Percentiles rank a stretch among this genome's conserved stretches.
phyloP scores from a whole-genome alignment of 2,329 filamentous ascomycete genomes.

The Fusarium tupiense region DNA sequence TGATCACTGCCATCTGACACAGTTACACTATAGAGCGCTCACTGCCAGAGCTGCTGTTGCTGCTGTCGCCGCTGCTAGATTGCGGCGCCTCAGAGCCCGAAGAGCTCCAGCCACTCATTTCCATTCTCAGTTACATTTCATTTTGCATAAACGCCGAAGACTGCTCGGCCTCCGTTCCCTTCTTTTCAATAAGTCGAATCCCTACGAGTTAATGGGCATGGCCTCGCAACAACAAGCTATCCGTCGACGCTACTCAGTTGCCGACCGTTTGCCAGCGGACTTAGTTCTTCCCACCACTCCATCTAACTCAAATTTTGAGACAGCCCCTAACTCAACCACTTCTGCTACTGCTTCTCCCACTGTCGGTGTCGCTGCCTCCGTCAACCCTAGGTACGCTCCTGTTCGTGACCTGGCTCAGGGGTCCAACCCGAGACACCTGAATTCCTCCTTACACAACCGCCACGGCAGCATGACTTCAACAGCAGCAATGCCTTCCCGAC shows the following conservation, averaged over 20 bases:
- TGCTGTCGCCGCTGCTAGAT: slow-evolving; percentile 53
- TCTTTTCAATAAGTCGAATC: slow-evolving; percentile 38
- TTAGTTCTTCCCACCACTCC: slow-evolving; percentile 35
- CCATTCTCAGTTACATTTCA: background rate
- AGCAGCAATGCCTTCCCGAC: slow-evolving; percentile 49
- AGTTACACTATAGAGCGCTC: slow-evolving; percentile 52
- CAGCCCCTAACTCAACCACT: slow-evolving; percentile 17
- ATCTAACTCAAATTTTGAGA: slow-evolving; percentile 32
- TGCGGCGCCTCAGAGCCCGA: slow-evolving; percentile 51
- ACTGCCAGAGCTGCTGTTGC: slow-evolving; percentile 55
- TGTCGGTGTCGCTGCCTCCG: slow-evolving; percentile 13
- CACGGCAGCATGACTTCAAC: slow-evolving; percentile 32
- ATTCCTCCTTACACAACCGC: slow-evolving; percentile 25
- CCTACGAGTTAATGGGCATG: slow-evolving; percentile 44
- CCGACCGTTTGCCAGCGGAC: slow-evolving; percentile 48
- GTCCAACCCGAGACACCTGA: slow-evolving; percentile 17
- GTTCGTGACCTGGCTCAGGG: slow-evolving; percentile 20
- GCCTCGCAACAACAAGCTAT: slow-evolving; percentile 50
- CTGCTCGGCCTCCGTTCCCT: slow-evolving; percentile 47
- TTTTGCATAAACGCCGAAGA: slow-evolving; percentile 49
- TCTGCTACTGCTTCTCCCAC: slow-evolving; percentile 12
- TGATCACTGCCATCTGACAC: slow-evolving; percentile 55
- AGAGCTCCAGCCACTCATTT: slow-evolving; percentile 50
- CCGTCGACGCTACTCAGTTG: slow-evolving; percentile 53
- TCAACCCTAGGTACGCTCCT: slow-evolving; percentile 22